Evolutionary conservation across 2,329 filamentous ascomycete species (phyloP), one percentile per base, ranked within the genome.

Genomic region (Aspergillus costaricaensis): DNA sequence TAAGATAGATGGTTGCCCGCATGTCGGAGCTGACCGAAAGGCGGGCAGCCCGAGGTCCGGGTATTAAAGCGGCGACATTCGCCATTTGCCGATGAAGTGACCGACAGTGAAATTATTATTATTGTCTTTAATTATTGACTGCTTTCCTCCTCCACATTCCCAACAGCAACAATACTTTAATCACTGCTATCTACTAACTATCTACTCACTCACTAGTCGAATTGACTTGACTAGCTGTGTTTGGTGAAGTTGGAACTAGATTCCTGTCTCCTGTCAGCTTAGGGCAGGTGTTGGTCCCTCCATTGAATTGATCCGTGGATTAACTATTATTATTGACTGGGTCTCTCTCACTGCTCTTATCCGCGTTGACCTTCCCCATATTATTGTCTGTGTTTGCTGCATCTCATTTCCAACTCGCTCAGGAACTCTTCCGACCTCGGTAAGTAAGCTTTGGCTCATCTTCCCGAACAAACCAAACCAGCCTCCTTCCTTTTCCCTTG

Each of bases 1-100:
- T 36, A 14, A 36, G 32, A 36, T 36, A 5, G 12, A 14, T 36
- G 32, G 12, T 36, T 36, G 32, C 32, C 32, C 32, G 32, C 32
- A 36, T 25, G 56, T 67, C 65, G 65, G 65, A 65, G 63, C 49
- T 62, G 58, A 59, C 65, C 65, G 65, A 64, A 39, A 38, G 23
- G n/a, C 39, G 39, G 39, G 53, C 59, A 48, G 55, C 54, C 30
- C 30, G n/a, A n/a, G 43, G 23, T 3, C 27, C 48, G 52, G 59
- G 41, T 62, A 59, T 36, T 59, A 62, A 55, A 59, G 47, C 57
- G 32, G 47, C 54, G 38, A 50, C 21, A 14, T 32, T 52, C 52
- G 57, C 60, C 60, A 63, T 57, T 52, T 64, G 63, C 61, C 62
- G 62, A 47, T 58, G 52, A 50, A 50, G 54, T 57, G 62, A 44